Evolutionary conservation across 371 early-diverging fungal genomes (phyloP).

Genomic region (Paraphysoderma sedebokerense): DNA sequence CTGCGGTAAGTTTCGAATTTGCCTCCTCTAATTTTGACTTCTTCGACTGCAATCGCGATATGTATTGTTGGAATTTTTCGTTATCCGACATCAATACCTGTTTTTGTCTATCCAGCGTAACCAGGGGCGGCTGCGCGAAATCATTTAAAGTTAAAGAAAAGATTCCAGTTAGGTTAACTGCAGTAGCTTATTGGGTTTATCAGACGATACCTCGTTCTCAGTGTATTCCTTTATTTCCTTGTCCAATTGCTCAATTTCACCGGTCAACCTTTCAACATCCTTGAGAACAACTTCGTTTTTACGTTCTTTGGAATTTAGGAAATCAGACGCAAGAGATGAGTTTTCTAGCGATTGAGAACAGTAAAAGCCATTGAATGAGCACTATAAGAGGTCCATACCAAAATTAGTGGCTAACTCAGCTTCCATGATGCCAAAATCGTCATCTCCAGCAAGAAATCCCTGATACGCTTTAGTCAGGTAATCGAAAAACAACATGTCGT

Average conservation of each 20-base stretch:
- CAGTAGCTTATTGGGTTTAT: conserved; percentile 18
- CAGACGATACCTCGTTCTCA: conserved; percentile 17
- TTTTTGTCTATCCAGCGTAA: conserved; percentile 27
- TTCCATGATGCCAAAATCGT: conserved; percentile 38
- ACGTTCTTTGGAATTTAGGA: conserved; percentile 10
- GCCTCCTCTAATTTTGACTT: conserved; percentile 27
- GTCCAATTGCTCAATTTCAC: no score
- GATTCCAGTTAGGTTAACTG: conserved; percentile 11
- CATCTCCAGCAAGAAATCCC: conserved; percentile 33
- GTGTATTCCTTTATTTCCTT: conserved; percentile 20
- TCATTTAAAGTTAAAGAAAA: not conserved
- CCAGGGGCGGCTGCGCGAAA: conserved; percentile 32
- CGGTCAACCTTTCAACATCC: conserved; percentile 24
- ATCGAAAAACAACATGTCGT: conserved; percentile 47
- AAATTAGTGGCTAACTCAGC: conserved; percentile 24
- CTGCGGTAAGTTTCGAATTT: no score
- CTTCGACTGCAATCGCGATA: conserved; percentile 24
- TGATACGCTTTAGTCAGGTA: conserved; percentile 31
- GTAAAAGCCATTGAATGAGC: not conserved
- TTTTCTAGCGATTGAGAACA: not conserved
- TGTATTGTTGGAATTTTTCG: conserved; percentile 25
- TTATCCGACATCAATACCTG: conserved; percentile 18
- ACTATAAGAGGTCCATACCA: conserved; percentile 7
- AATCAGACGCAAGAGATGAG: not conserved
- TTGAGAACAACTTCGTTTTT: conserved; percentile 22